Percentiles rank a stretch among this genome's conserved stretches.
Conservation (phyloP, 495 filamentous ascomycete genomes). For the Hypoxylon trugodes region DNA sequence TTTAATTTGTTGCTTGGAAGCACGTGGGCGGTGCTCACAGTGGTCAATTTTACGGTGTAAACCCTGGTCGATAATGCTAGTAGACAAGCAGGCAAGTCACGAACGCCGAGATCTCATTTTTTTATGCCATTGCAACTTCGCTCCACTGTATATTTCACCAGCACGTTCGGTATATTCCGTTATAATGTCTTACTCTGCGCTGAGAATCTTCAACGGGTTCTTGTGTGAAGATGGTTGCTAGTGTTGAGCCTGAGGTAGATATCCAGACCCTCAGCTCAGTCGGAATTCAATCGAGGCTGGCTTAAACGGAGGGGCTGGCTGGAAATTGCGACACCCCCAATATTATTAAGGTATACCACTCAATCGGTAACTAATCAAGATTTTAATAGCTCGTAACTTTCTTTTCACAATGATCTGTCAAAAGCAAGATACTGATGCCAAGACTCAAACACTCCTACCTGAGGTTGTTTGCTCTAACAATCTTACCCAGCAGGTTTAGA, state of each 20-base stretch:
- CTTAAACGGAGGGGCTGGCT: too few relatives aligned
- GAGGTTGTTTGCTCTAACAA: too few relatives aligned
- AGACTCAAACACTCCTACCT: too few relatives aligned
- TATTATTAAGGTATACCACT: too few relatives aligned
- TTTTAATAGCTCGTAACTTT: too few relatives aligned
- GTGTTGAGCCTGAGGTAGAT: background rate
- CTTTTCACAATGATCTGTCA: too few relatives aligned
- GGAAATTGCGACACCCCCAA: too few relatives aligned
- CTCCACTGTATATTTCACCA: constrained; percentile 7
- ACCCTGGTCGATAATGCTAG: background rate
- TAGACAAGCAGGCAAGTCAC: constrained; percentile 13
- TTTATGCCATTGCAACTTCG: constrained; percentile 9
- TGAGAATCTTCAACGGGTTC: background rate
- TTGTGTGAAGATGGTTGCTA: background rate
- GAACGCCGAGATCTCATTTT: constrained; percentile 11
- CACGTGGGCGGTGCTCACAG: background rate
- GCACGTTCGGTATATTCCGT: background rate
- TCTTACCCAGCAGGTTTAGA: too few relatives aligned
- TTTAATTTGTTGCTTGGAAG: background rate
- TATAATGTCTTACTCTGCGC: background rate
- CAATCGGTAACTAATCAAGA: too few relatives aligned
- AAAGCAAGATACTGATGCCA: too few relatives aligned
- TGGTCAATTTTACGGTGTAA: background rate
- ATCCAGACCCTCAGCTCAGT: too few relatives aligned
- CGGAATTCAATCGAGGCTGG: too few relatives aligned